phyloP scores from a whole-genome alignment of 495 filamentous ascomycete genomes.

The Cenococcum geophilum region DNA sequence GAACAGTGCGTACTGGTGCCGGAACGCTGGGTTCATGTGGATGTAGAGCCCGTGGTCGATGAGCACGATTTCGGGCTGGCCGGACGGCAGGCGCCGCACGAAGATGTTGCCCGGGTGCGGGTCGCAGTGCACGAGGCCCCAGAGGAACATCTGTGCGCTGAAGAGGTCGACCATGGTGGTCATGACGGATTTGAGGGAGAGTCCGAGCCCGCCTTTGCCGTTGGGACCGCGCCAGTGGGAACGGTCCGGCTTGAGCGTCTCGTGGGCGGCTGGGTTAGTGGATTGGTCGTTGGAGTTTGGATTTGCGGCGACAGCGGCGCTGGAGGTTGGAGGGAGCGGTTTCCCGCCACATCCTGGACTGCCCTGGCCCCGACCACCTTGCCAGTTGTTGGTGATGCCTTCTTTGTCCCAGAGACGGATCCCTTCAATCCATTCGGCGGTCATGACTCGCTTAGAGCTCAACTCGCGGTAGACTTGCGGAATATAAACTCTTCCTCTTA shows the following conservation, averaged over 20 bases:
- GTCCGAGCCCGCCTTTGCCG: slow-evolving; percentile 69
- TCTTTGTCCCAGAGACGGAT: slow-evolving; percentile 86
- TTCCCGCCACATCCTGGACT: slow-evolving; percentile 72
- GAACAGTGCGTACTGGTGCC: slow-evolving; percentile 83
- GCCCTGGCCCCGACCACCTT: slow-evolving; percentile 65
- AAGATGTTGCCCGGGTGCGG: slow-evolving; percentile 97
- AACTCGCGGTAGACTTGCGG: slow-evolving; percentile 77
- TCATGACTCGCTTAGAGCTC: slow-evolving; percentile 78
- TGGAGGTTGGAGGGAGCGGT: slow-evolving; percentile 48
- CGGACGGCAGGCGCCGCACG: slow-evolving; percentile 74
- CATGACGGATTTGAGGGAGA: slow-evolving; percentile 82
- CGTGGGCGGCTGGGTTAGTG: slow-evolving; percentile 33
- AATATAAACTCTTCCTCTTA: slow-evolving; percentile 78
- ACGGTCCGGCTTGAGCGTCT: slow-evolving; percentile 64
- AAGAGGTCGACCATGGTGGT: slow-evolving; percentile 93
- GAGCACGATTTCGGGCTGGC: slow-evolving; percentile 80
- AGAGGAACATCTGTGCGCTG: slow-evolving; percentile 93
- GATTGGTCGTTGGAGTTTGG: slow-evolving; percentile 39
- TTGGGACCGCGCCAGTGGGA: slow-evolving; percentile 67
- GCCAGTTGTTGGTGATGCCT: slow-evolving; percentile 64
- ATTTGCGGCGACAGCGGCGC: slow-evolving; percentile 37
- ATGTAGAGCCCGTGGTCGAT: slow-evolving; percentile 98
- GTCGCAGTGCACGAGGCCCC: slow-evolving; percentile 90
- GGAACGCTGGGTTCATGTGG: slow-evolving; percentile 74
- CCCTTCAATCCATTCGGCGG: slow-evolving; percentile 96